Percentiles rank a stretch among this genome's conserved stretches.
Evolutionary conservation across 352 stramenopile genomes (phyloP).

Genomic region (Phytophthora pistaciae): DNA sequence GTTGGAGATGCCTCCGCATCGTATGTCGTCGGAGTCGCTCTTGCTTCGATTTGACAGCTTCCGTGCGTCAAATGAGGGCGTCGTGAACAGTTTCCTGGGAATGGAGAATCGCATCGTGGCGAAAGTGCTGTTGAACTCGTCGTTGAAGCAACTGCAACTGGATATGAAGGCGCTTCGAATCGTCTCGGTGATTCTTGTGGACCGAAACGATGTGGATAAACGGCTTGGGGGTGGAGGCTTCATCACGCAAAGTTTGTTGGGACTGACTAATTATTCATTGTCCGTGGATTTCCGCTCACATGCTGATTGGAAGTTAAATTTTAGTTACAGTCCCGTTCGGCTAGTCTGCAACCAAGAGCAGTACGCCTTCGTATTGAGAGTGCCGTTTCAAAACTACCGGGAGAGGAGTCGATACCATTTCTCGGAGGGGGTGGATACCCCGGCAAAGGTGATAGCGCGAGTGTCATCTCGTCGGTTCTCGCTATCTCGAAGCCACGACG

Average conservation of each 20-base stretch:
- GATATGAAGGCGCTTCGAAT: constrained; percentile 73
- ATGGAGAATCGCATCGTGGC: constrained; percentile 84
- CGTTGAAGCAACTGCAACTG: constrained; percentile 75
- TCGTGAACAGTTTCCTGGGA: constrained; percentile 64
- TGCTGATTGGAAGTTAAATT: constrained; percentile 60
- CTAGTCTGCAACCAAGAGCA: constrained; percentile 88
- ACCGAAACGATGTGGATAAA: constrained; percentile 44
- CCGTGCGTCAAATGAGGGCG: constrained; percentile 67
- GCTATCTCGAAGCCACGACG: constrained; percentile 34
- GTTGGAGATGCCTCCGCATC: constrained; percentile 82
- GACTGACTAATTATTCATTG: constrained; percentile 68
- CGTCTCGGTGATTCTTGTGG: constrained; percentile 80
- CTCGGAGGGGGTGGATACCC: constrained; percentile 13
- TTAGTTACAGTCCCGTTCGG: constrained; percentile 67
- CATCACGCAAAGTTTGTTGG: constrained; percentile 75
- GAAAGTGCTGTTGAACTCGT: constrained; percentile 89
- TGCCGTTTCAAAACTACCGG: constrained; percentile 80
- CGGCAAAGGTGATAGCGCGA: constrained; percentile 18
- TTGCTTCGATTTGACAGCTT: constrained; percentile 79
- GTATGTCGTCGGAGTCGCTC: constrained; percentile 79
- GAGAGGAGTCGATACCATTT: constrained; percentile 70
- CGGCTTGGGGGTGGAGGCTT: constrained; percentile 45
- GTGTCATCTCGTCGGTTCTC: constrained; percentile 37
- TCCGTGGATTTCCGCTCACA: constrained; percentile 70
- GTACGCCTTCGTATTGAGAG: constrained; percentile 78